Conservation (phyloP, 75 land plant genomes). For the Pseudotsuga menziesii region DNA sequence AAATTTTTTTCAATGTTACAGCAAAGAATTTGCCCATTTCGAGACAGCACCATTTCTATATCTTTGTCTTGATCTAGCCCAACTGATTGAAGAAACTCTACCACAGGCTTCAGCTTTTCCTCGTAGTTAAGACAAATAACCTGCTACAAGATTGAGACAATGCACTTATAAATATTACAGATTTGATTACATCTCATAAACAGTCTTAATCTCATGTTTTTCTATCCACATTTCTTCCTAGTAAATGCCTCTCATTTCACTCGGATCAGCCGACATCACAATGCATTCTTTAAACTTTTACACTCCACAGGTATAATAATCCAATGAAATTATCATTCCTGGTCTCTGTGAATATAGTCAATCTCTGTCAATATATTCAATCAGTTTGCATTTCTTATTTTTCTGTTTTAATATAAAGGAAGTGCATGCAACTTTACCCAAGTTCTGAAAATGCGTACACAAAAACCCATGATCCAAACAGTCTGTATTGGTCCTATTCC, state of each 20-base stretch:
- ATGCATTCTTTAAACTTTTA: background rate
- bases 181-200: background rate
- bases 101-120: constrained; percentile 34
- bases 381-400: background rate
- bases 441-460: too few relatives aligned
- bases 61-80: constrained; percentile 25
- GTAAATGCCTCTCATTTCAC: background rate
- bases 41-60: constrained; percentile 28
- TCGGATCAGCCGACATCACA: background rate
- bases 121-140: constrained; percentile 28
- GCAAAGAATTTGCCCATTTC: constrained; percentile 31
- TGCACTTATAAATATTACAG: background rate
- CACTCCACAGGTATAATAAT: background rate
- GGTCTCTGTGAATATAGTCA: background rate
- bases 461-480: too few relatives aligned
- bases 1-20: constrained; percentile 36
- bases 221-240: background rate
- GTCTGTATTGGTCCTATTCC: too few relatives aligned
- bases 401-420: background rate
- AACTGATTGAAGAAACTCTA: constrained; percentile 28
- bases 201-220: background rate
- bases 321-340: background rate
- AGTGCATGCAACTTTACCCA: too few relatives aligned
- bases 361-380: background rate
- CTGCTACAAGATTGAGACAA: constrained; percentile 13